These are phyloP conservation scores for Lunularia cruciata DNA, from an alignment of 225 moss, liverwort and hornwort genomes.

Conservation along the genomic window DNA sequence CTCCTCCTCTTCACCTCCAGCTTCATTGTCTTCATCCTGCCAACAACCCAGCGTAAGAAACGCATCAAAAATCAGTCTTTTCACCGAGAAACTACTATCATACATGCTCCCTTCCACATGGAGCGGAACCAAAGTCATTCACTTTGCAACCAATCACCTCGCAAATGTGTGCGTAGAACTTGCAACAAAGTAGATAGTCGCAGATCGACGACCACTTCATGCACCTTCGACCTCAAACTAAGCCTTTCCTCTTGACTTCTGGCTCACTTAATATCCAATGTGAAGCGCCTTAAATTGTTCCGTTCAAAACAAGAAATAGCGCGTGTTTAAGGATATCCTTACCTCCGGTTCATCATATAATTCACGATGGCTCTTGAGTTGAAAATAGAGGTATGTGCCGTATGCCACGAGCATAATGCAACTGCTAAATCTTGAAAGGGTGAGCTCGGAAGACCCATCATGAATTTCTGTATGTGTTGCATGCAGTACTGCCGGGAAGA, in stretches of 20 bases:
- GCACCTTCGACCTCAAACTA: neutral
- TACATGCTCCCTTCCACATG: neutral
- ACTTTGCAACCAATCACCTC: neutral
- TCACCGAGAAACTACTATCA: too few relatives aligned
- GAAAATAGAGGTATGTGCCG: constrained; percentile 63
- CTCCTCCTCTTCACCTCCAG: constrained; percentile 45
- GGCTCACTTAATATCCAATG: neutral
- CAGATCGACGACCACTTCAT: neutral
- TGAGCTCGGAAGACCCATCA: constrained; percentile 60
- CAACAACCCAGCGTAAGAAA: neutral
- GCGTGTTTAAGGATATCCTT: neutral
- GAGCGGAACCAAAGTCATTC: neutral
- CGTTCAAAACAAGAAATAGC: too few relatives aligned
- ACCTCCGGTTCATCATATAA: constrained; percentile 59
- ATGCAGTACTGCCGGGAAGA: constrained; percentile 77
- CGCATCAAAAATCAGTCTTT: too few relatives aligned
- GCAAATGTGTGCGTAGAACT: too few relatives aligned
- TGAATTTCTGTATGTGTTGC: constrained; percentile 78
- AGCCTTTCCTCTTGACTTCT: neutral
- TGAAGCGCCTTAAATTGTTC: too few relatives aligned
- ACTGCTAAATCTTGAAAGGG: constrained; percentile 67
- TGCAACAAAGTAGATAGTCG: too few relatives aligned
- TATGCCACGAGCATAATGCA: constrained; percentile 82
- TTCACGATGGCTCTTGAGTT: constrained; percentile 48
- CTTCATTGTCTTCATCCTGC: constrained; percentile 33